Evolutionary conservation across 2,329 filamentous ascomycete genomes (phyloP).

Genomic region (Diaporthe ampelina): DNA sequence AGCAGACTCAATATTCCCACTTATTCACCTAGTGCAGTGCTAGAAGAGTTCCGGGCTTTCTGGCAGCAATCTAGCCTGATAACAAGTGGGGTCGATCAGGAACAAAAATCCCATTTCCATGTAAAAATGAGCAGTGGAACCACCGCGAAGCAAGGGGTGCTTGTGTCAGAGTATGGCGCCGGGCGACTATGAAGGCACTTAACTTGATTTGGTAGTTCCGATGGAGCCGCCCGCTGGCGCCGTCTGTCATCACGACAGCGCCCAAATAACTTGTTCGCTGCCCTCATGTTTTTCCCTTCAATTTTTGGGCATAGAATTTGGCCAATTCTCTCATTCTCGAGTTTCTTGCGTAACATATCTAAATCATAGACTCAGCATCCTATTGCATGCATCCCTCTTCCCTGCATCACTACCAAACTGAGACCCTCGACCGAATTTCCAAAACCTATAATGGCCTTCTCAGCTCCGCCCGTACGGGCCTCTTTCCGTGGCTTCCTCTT

Average conservation of each 20-base stretch:
- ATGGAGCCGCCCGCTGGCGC: conserved; percentile 14
- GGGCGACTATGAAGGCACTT: background rate
- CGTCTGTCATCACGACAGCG: conserved; percentile 11
- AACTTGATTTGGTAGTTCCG: conserved; percentile 37
- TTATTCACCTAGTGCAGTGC: background rate
- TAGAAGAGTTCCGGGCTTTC: background rate
- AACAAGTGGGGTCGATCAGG: conserved; percentile 6
- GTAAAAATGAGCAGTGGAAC: background rate
- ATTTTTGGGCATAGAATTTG: background rate
- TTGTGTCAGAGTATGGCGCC: background rate
- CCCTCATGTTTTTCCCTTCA: background rate
- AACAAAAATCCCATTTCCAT: background rate
- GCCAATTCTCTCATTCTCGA: background rate
- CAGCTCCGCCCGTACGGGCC: conserved; percentile 59
- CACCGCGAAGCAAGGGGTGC: background rate
- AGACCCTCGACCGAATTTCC: background rate
- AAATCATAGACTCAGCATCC: background rate
- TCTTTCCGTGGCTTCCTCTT: conserved; percentile 73
- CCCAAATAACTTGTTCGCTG: background rate
- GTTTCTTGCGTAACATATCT: background rate
- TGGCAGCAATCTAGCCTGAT: background rate
- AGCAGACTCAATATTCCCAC: background rate
- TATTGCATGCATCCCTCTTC: background rate
- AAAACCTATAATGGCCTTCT: conserved; percentile 49
- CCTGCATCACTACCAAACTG: background rate